These are phyloP conservation scores for Phoenix dactylifera DNA, from an alignment of 176 grass and related monocot genomes.

Conservation along the genomic window DNA sequence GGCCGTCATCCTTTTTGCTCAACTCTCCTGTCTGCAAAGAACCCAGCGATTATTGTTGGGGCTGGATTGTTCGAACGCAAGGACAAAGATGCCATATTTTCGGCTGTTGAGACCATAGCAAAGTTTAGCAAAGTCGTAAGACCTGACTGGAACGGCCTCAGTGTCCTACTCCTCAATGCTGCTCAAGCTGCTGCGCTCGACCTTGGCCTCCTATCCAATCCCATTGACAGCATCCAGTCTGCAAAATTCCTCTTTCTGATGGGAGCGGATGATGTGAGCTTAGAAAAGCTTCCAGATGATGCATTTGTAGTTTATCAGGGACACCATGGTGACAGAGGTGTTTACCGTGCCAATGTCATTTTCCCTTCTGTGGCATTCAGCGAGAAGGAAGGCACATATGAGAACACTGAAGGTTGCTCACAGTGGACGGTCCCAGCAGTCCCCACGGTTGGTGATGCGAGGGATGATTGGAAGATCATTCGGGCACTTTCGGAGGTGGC, in stretches of 20 bases:
- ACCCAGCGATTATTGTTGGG: slow-evolving; percentile 82
- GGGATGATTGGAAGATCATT: slow-evolving; percentile 99
- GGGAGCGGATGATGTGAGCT: slow-evolving; percentile 82
- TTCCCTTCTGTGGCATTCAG: slow-evolving; percentile 89
- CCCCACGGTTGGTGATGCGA: slow-evolving; percentile 85
- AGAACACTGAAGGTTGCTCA: slow-evolving; percentile 88
- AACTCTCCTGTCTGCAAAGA: slow-evolving; percentile 63
- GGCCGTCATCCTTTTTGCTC: slow-evolving; percentile 74
- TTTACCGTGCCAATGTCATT: slow-evolving; percentile 82
- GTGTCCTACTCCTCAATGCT: slow-evolving; percentile 79
- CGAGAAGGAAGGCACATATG: slow-evolving; percentile 95
- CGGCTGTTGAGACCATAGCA: slow-evolving; percentile 53
- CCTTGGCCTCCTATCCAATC: slow-evolving; percentile 73
- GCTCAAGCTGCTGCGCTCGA: slow-evolving; percentile 93
- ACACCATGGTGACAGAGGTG: slow-evolving; percentile 86
- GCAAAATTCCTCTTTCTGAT: slow-evolving; percentile 90
- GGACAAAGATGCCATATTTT: slow-evolving; percentile 69
- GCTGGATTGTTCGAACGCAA: slow-evolving; percentile 74
- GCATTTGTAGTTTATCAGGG: slow-evolving; percentile 96
- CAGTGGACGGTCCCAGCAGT: slow-evolving; percentile 95
- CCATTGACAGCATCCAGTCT: slow-evolving; percentile 48
- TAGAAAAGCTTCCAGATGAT: slow-evolving; percentile 85
- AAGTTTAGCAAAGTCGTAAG: slow-evolving; percentile 64
- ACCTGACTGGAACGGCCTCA: slow-evolving; percentile 85
- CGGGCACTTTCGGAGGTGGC: slow-evolving; percentile 76